Evolutionary conservation across 108 stramenopile species (phyloP).

Genomic region (Nitzschia palea): DNA sequence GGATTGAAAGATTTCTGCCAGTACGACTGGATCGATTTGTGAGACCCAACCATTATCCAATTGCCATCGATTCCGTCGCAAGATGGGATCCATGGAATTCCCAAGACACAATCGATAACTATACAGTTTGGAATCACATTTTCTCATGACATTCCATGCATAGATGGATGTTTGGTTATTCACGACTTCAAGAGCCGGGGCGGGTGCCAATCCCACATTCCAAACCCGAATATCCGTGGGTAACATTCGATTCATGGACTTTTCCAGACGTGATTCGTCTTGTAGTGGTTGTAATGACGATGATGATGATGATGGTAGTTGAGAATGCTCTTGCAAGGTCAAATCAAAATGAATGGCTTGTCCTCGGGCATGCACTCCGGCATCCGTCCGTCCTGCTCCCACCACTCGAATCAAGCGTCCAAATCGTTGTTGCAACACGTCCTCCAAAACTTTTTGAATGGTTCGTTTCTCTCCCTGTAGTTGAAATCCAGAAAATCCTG

Average conservation of each 20-base stretch:
- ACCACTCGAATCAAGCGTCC: slow-evolving; percentile 60
- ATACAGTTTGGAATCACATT: slow-evolving; percentile 64
- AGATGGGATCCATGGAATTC: slow-evolving; percentile 59
- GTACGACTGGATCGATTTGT: slow-evolving; percentile 32
- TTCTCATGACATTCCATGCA: slow-evolving; percentile 71
- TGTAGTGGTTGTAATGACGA: background rate
- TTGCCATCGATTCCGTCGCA: slow-evolving; percentile 68
- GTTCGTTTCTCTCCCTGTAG: slow-evolving; percentile 31
- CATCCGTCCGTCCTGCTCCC: slow-evolving; percentile 81
- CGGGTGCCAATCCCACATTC: slow-evolving; percentile 34
- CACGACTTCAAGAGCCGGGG: slow-evolving; percentile 15
- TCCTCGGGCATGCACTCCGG: slow-evolving; percentile 82
- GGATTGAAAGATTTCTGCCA: slow-evolving; percentile 44
- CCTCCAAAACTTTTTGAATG: slow-evolving; percentile 70
- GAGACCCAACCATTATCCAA: slow-evolving; percentile 22
- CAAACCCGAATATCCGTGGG: slow-evolving; percentile 58
- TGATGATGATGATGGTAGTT: background rate
- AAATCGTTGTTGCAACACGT: slow-evolving; percentile 55
- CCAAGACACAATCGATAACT: slow-evolving; percentile 67
- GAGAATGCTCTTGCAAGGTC: slow-evolving; percentile 12
- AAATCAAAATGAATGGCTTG: slow-evolving; percentile 90
- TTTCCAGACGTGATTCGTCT: slow-evolving; percentile 21
- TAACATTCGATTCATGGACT: slow-evolving; percentile 71
- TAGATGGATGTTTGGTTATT: slow-evolving; percentile 1
- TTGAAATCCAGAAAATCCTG: slow-evolving; percentile 59